Conservation (phyloP, 2,329 filamentous ascomycete genomes). For the Lachnellula cervina region DNA sequence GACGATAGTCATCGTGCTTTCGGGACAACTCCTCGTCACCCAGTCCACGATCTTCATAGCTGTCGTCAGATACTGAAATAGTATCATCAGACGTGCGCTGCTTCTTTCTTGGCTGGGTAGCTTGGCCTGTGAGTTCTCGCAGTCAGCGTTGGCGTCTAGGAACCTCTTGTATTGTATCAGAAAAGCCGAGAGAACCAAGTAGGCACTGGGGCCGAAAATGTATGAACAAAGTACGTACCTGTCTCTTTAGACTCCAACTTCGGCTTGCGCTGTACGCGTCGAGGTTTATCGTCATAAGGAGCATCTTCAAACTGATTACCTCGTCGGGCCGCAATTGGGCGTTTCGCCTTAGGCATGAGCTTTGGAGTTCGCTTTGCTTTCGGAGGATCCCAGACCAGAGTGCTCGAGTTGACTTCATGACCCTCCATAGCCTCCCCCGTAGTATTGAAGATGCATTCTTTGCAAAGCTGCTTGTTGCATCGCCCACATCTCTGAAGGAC, state of each 20-base stretch:
- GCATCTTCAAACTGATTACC: neutral
- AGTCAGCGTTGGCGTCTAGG: too few relatives aligned
- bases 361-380: neutral
- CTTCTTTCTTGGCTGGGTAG: neutral
- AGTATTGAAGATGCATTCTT: conserved; percentile 1
- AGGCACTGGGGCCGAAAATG: too few relatives aligned
- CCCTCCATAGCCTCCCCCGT: neutral
- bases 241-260: too few relatives aligned
- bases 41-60: neutral
- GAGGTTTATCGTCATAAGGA: neutral
- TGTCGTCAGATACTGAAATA: neutral
- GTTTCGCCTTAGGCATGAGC: neutral
- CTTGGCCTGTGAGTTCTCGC: neutral
- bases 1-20: neutral
- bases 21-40: neutral
- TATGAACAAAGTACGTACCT: too few relatives aligned
- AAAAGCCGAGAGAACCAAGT: too few relatives aligned
- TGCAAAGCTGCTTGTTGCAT: conserved; percentile 11
- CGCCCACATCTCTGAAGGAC: conserved; percentile 8
- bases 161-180: too few relatives aligned
- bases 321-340: too few relatives aligned
- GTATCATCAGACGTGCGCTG: neutral
- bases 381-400: conserved; percentile 3
- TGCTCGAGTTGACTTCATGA: neutral
- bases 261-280: too few relatives aligned